These are phyloP conservation scores for Aspergillus ostianus DNA, from an alignment of 495 filamentous ascomycete genomes.

Conservation along the genomic window DNA sequence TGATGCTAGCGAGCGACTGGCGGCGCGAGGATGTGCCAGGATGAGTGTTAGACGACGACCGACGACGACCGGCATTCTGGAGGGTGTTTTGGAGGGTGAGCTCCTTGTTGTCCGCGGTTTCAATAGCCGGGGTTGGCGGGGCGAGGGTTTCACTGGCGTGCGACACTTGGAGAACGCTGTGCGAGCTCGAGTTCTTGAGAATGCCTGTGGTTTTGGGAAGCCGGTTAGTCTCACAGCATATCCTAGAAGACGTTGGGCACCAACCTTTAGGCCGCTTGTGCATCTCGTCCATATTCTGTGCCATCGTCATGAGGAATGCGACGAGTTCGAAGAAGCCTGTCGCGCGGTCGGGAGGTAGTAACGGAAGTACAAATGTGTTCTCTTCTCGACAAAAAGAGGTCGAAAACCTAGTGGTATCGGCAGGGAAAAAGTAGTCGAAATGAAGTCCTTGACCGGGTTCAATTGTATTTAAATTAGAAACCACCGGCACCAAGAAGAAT, in stretches of 20 bases:
- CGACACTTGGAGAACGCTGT: constrained; percentile 40
- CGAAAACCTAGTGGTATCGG: background rate
- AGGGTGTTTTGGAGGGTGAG: constrained; percentile 90
- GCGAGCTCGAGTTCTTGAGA: constrained; percentile 78
- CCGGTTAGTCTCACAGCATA: constrained; percentile 7
- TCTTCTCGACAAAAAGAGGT: background rate
- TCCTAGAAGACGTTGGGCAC: constrained; percentile 13
- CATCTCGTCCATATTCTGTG: constrained; percentile 36
- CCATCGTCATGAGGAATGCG: constrained; percentile 20
- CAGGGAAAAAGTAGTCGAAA: background rate
- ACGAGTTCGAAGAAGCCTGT: background rate
- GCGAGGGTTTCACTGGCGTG: constrained; percentile 27
- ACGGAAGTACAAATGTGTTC: background rate
- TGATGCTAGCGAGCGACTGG: constrained; percentile 53
- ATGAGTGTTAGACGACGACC: constrained; percentile 69
- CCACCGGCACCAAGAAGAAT: background rate
- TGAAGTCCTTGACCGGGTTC: background rate
- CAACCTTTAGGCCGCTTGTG: constrained; percentile 76
- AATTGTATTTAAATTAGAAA: background rate
- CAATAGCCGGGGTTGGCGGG: constrained; percentile 27
- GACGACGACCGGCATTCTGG: constrained; percentile 87
- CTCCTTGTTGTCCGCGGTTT: constrained; percentile 63
- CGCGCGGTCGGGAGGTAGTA: background rate
- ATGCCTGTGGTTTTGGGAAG: constrained; percentile 60
- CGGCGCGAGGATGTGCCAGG: constrained; percentile 64